A percentile compares a stretch with the other conserved stretches of the same genome.
phyloP scores from a whole-genome alignment of 495 filamentous ascomycete genomes.

The Pyronema domesticum region DNA sequence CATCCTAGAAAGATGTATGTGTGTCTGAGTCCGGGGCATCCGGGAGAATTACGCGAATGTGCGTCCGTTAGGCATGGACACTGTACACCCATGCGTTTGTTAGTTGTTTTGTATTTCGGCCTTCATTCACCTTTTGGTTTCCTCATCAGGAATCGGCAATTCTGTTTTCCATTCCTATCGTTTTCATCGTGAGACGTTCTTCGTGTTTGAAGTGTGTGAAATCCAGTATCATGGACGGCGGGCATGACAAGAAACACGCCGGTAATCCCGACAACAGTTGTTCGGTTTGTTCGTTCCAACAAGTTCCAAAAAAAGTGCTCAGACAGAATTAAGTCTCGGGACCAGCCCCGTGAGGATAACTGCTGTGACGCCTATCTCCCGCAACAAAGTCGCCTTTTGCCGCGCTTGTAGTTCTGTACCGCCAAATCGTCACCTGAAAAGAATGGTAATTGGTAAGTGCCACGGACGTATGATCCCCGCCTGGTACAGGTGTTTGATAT shows the following conservation, averaged over 20 bases:
- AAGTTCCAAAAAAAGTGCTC: neutral
- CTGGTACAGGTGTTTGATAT: neutral
- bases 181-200: too few species aligned
- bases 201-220: too few species aligned
- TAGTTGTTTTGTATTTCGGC: conserved; percentile 13
- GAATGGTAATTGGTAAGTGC: neutral
- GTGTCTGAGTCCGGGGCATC: conserved; percentile 12
- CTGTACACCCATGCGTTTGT: conserved; percentile 23
- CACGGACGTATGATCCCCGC: neutral
- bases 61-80: conserved; percentile 23
- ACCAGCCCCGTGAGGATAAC: neutral
- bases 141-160: neutral
- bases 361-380: neutral
- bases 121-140: neutral
- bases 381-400: neutral
- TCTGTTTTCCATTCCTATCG: too few species aligned
- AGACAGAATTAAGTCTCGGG: neutral
- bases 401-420: neutral
- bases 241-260: neutral
- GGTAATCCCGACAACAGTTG: neutral
- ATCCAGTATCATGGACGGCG: too few species aligned
- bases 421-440: neutral
- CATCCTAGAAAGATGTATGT: neutral
- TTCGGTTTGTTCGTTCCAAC: neutral
- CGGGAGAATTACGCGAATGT: conserved; percentile 25